Evolutionary conservation across 1,139 yeast species (phyloP), one percentile per base, ranked within the genome.

Genomic region (Pichia sp.): DNA sequence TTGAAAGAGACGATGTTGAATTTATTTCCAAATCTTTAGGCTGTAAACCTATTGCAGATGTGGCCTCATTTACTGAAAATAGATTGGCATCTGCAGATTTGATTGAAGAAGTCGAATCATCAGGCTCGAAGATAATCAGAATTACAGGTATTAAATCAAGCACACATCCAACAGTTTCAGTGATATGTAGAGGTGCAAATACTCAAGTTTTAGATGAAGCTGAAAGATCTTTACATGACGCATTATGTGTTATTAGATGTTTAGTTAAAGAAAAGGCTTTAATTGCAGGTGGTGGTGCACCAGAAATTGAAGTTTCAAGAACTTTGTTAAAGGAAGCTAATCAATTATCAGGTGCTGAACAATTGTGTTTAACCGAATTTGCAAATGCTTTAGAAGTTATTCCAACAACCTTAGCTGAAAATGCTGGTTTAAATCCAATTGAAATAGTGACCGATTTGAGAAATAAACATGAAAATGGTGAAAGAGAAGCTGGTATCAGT

Each of bases 221-320:
- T 45, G 99, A 95, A 69, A 84, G 99, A 70, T 90, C 98, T 6
- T 75, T 93, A 61, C 99, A 93, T 67, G 99, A 93, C 70, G 98
- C 99, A 0, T 78, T 93, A 55, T 93, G 99, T 77, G 99, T 95
- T 30, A 80, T 95, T 53, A 84, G 98, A 69, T 93, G 99, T 74
- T 75, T 93, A 53, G 98, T 95, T 43, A 91, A 93, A 69, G 93
- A 90, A 70, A 87, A 82, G 67, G 98, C 96, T 2, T 76, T 93
- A 65, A 89, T 93, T 71, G 97, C 98, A 16, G 99, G 99, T 63
- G 99, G 99, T 60, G 99, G 99, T 61, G 98, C 99, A 7, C 96
- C 99, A 47, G 99, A 93, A 73, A 83, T 93, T 61, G 99, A 93
- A 73, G 86, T 91, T 18, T 84, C 98, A 7, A 82, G 96, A 63